phyloP scores from a whole-genome alignment of 768 basidiomycete species.

The Tylopilus rubrobrunneus region DNA sequence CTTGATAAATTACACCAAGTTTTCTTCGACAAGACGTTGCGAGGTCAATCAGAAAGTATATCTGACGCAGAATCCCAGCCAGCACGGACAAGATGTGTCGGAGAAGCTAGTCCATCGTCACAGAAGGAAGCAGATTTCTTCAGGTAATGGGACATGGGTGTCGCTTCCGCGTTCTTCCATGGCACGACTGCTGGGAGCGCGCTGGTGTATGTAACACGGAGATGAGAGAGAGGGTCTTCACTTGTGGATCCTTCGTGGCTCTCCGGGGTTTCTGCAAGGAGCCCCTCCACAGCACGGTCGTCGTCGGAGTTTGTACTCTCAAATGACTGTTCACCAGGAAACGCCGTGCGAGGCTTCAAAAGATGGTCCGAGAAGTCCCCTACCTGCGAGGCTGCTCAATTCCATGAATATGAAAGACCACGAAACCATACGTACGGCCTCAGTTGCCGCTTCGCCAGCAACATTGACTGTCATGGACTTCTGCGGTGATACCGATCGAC shows the following conservation, averaged over 20 bases:
- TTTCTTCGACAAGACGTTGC: conserved; percentile 7
- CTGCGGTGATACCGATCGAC: conserved; percentile 33
- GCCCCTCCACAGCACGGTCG: conserved; percentile 32
- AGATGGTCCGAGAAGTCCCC: conserved; percentile 22
- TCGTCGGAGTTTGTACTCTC: conserved; percentile 36
- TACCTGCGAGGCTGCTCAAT: conserved; percentile 29
- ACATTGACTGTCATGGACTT: conserved; percentile 22
- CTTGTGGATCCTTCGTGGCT: conserved; percentile 27
- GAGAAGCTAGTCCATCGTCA: conserved; percentile 36
- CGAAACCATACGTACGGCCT: conserved; percentile 30
- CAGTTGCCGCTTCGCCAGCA: conserved; percentile 24
- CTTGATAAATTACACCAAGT: conserved; percentile 25
- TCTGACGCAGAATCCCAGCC: conserved; percentile 58
- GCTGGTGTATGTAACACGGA: conserved; percentile 34
- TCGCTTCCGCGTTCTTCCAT: conserved; percentile 32
- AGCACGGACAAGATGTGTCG: conserved; percentile 50
- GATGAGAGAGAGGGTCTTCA: conserved; percentile 34
- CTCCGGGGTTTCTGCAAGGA: conserved; percentile 32
- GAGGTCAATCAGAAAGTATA: conserved; percentile 31
- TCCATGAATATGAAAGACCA: conserved; percentile 27
- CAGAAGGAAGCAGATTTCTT: conserved; percentile 40
- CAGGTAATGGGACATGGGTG: conserved; percentile 35
- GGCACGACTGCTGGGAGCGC: conserved; percentile 32
- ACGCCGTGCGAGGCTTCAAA: conserved; percentile 25
- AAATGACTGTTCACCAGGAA: conserved; percentile 30